Base-by-base conservation (phyloP, 306 rosid genomes). In the Lablab purpureus region DNA sequence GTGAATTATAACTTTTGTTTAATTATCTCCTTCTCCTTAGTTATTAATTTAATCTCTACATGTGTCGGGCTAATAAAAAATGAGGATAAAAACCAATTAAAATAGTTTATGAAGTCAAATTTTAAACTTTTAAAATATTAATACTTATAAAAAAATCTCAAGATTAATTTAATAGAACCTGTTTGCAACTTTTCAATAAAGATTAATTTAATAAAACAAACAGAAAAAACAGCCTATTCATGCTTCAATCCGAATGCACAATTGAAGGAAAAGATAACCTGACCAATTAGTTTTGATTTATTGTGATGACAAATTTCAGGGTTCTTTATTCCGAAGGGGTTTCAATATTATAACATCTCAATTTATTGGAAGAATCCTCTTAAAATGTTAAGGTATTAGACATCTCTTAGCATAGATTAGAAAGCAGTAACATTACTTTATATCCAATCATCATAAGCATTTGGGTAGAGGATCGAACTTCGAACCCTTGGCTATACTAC, bases 381-480 rank as follows among this genome's bases (percentile, higher is more conserved):
- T 52, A 9, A 8, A 19, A 19, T 47, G 54, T 18, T 36, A 18
- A 74, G 37, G 30, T 62, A 63, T 64, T 18, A 55, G 13, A 75
- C 46, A 58, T 10, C 52, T 46, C 32, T 65, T 32, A 4, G 32
- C 72, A 77, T 7, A 3, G 47, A 81, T 3, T 54, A 73, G 71
- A 77, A 43, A 15, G 22, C 82, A 66, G 52, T 71, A 63, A 32
- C 40, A 62, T n/a, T 27, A 65, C 40, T 63, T 70, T 71, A 71
- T 40, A 67, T 74, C 40, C 67, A 68, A 43, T 75, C 63, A 78
- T 60, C 41, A 27, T 37, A 70, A 45, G 18, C 75, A 75, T 72
- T 82, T 54, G 79, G 21, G 49, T 25, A 23, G 15, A 51, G 6
- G 71, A 56, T 76, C 50, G 72, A 70, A 71, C 67, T 43, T 43